These are phyloP conservation scores for Boletus subcaerulescens DNA, from an alignment of 768 basidiomycete species.

Conservation along the genomic window DNA sequence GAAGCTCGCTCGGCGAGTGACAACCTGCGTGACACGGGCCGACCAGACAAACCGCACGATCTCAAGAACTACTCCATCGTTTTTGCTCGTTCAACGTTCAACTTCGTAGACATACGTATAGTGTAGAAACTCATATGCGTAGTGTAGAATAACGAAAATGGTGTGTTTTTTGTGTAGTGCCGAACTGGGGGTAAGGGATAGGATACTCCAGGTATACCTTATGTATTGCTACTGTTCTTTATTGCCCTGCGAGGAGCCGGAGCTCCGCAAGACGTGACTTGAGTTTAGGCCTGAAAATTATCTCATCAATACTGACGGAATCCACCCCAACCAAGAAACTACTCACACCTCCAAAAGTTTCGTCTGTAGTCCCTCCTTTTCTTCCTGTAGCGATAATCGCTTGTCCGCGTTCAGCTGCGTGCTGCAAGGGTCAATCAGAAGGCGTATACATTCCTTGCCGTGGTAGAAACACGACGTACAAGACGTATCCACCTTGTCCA, in stretches of 20 bases:
- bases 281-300: conserved; percentile 67
- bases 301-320: background rate
- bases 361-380: conserved; percentile 85
- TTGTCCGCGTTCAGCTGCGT: conserved; percentile 88
- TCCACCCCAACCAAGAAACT: background rate
- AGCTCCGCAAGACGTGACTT: conserved; percentile 71
- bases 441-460: background rate
- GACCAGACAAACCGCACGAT: no score
- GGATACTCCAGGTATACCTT: no score
- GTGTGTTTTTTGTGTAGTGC: no score
- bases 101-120: no score
- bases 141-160: no score
- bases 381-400: conserved; percentile 87
- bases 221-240: background rate
- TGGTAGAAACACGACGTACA: conserved; percentile 50
- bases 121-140: no score
- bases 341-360: conserved; percentile 86
- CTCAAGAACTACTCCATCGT: no score
- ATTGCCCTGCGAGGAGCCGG: conserved; percentile 28
- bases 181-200: no score
- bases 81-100: no score
- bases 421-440: conserved; percentile 38
- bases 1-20: no score
- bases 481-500: conserved; percentile 93
- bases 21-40: no score